Percentiles rank a stretch among this genome's conserved stretches.
Evolutionary conservation across 208 protist species (phyloP).

Genomic region (Angomonas ambiguus): DNA sequence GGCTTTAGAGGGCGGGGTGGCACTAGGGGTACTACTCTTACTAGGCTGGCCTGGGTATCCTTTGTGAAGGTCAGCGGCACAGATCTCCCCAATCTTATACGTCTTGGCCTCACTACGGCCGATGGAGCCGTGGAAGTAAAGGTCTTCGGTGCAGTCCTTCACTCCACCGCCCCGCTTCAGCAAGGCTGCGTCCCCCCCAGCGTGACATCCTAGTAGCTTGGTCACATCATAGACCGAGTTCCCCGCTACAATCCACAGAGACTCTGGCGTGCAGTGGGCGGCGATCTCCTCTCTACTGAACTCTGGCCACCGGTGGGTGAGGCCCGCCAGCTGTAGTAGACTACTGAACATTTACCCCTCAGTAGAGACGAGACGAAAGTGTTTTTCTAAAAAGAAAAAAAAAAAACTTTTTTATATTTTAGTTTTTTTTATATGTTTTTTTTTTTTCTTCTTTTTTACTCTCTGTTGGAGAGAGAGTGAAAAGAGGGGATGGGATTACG

Average conservation of each 20-base stretch:
- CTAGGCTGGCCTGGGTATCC: background rate
- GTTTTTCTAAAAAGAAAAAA: background rate
- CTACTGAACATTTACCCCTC: slow-evolving; percentile 31
- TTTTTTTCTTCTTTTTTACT: background rate
- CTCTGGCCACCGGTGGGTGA: slow-evolving; percentile 43
- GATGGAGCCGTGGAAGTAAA: slow-evolving; percentile 51
- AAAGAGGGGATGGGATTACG: background rate
- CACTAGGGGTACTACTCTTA: too few species aligned
- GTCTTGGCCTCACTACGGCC: slow-evolving; percentile 25
- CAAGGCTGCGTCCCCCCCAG: slow-evolving; percentile 54
- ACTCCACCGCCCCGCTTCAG: slow-evolving; percentile 63
- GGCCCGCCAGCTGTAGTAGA: slow-evolving; percentile 33
- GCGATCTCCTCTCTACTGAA: slow-evolving; percentile 57
- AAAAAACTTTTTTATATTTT: background rate
- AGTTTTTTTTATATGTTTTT: background rate
- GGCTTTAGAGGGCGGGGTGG: too few species aligned
- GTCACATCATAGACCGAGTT: slow-evolving; percentile 78
- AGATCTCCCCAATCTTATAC: slow-evolving; percentile 65
- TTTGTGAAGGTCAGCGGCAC: slow-evolving; percentile 15
- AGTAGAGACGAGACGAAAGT: background rate
- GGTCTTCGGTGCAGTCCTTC: slow-evolving; percentile 57
- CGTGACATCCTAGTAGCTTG: slow-evolving; percentile 44
- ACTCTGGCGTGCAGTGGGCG: slow-evolving; percentile 42
- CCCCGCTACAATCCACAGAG: slow-evolving; percentile 62
- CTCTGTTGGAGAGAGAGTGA: too few species aligned